These are phyloP conservation scores for Drechslera avenae DNA, from an alignment of 2,329 filamentous ascomycete genomes.

Conservation along the genomic window DNA sequence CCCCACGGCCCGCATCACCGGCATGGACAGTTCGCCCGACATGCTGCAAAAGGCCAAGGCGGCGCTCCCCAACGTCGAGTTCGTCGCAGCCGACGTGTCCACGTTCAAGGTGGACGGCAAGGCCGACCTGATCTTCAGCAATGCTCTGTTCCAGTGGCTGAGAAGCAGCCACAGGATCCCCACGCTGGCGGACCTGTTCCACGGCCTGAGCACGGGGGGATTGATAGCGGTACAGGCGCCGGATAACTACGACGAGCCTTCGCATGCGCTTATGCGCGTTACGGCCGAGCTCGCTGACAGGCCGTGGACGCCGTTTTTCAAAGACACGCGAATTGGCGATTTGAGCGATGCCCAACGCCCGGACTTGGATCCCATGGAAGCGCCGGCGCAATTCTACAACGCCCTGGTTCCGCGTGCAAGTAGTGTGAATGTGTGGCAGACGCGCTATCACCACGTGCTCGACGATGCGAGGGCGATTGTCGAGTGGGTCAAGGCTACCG, in stretches of 20 bases:
- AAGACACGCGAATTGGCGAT: slow-evolving; percentile 23
- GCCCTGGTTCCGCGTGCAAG: slow-evolving; percentile 48
- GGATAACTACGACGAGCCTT: slow-evolving; percentile 57
- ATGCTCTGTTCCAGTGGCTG: slow-evolving; percentile 66
- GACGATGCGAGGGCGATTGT: slow-evolving; percentile 57
- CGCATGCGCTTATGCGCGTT: slow-evolving; percentile 58
- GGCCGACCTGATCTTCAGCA: slow-evolving; percentile 57
- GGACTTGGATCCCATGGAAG: slow-evolving; percentile 57
- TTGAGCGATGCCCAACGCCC: slow-evolving; percentile 25
- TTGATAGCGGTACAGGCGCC: slow-evolving; percentile 62
- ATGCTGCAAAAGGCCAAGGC: slow-evolving; percentile 59
- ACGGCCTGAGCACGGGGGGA: slow-evolving; percentile 50
- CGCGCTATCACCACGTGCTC: slow-evolving; percentile 60
- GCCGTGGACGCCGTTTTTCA: slow-evolving; percentile 49
- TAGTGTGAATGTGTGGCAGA: slow-evolving; percentile 61
- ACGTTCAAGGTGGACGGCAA: slow-evolving; percentile 45
- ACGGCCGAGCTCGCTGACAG: slow-evolving; percentile 39
- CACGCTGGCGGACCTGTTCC: slow-evolving; percentile 53
- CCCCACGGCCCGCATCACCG: slow-evolving; percentile 54
- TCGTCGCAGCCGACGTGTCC: slow-evolving; percentile 54
- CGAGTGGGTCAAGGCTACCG: slow-evolving; percentile 65
- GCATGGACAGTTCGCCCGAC: slow-evolving; percentile 61
- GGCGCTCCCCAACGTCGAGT: slow-evolving; percentile 49
- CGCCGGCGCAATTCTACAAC: slow-evolving; percentile 56
- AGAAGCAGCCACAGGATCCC: slow-evolving; percentile 51